These are phyloP conservation scores for Biscogniauxia sp. DNA, from an alignment of 2,329 filamentous ascomycete genomes.

Conservation along the genomic window DNA sequence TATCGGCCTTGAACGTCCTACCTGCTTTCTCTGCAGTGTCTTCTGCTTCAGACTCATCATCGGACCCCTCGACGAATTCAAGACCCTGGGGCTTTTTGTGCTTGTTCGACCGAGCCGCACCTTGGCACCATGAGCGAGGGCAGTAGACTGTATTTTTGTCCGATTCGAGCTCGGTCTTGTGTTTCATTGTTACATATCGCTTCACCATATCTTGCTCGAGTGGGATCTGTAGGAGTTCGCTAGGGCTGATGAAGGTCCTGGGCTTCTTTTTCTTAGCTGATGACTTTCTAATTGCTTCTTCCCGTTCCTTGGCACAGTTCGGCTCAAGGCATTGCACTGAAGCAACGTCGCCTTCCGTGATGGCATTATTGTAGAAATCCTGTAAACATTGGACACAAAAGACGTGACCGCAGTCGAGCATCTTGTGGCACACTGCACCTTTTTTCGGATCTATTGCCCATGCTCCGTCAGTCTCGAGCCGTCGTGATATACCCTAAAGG, in stretches of 20 bases:
- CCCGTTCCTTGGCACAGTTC: conserved; percentile 67
- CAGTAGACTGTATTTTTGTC: conserved; percentile 93
- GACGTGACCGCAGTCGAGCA: conserved; percentile 83
- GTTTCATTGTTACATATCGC: conserved; percentile 85
- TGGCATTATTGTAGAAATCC: conserved; percentile 86
- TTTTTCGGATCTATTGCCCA: conserved; percentile 74
- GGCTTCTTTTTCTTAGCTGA: conserved; percentile 53
- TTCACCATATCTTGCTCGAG: conserved; percentile 70
- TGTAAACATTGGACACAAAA: conserved; percentile 87
- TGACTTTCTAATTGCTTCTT: conserved; percentile 31
- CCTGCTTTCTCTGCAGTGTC: conserved; percentile 40
- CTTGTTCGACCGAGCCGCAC: conserved; percentile 74
- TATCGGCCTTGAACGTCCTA: conserved; percentile 20
- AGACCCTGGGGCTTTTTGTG: conserved; percentile 69
- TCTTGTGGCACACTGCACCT: conserved; percentile 73
- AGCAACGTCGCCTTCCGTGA: conserved; percentile 77
- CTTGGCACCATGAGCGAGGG: conserved; percentile 88
- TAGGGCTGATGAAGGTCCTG: conserved; percentile 71
- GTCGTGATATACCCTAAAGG: neutral
- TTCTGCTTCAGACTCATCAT: conserved; percentile 48
- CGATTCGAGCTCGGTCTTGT: conserved; percentile 87
- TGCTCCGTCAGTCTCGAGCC: conserved; percentile 17
- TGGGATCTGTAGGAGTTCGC: conserved; percentile 78
- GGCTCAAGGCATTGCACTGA: conserved; percentile 78
- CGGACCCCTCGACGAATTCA: conserved; percentile 56